Conservation (phyloP, 495 filamentous ascomycete genomes). For the Neurospora tetrasperma region DNA sequence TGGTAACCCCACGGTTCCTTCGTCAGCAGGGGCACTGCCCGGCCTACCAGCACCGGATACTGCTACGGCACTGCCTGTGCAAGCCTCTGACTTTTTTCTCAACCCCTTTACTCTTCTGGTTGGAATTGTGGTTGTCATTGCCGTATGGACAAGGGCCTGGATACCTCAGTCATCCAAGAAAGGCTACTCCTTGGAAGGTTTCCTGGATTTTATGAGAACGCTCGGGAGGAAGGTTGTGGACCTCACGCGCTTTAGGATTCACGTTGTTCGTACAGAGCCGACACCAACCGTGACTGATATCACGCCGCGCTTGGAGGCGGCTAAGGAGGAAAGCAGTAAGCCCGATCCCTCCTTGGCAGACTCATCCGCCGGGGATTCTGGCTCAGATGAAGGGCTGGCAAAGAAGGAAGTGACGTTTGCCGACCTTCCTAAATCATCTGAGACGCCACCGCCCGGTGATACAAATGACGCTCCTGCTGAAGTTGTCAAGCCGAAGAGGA, state of each 20-base stretch:
- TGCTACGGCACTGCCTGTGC: background rate
- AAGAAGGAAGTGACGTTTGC: conserved; percentile 6
- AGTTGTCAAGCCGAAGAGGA: conserved; percentile 55
- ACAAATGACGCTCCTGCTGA: conserved; percentile 28
- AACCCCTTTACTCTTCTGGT: conserved; percentile 37
- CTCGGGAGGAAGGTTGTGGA: background rate
- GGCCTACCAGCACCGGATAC: background rate
- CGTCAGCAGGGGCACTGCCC: background rate
- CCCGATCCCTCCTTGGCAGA: background rate
- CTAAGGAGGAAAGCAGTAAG: background rate
- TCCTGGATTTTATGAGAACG: background rate
- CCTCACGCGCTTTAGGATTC: background rate
- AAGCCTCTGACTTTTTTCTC: conserved; percentile 19
- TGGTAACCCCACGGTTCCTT: background rate
- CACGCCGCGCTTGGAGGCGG: background rate
- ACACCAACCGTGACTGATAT: background rate
- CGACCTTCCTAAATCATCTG: background rate
- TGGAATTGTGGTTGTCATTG: conserved; percentile 19
- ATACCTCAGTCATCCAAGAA: background rate
- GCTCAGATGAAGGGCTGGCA: background rate
- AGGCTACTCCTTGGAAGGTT: background rate
- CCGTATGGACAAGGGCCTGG: background rate
- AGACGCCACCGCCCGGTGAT: conserved; percentile 9
- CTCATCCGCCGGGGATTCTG: background rate
- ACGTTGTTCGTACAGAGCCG: background rate